Conservation (phyloP, 768 basidiomycete species). For the Aureoboletus auriporus region DNA sequence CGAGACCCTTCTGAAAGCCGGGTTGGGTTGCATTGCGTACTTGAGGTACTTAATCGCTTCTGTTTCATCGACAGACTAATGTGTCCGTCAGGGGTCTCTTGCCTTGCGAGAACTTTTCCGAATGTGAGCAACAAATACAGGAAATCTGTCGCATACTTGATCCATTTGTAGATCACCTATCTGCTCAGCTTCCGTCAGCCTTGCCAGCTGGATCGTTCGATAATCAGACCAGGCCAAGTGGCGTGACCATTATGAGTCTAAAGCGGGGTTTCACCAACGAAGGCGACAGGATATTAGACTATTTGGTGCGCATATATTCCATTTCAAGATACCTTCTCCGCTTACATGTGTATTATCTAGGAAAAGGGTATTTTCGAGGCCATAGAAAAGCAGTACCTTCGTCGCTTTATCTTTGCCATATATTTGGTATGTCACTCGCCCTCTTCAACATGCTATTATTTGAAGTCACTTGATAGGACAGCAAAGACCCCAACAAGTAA, state of each 20-base stretch:
- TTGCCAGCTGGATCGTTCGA: constrained; percentile 36
- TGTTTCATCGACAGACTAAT: constrained; percentile 2
- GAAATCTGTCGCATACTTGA: background rate
- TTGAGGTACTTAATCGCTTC: constrained; percentile 44
- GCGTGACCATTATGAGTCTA: constrained; percentile 71
- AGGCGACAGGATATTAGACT: constrained; percentile 78
- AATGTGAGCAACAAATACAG: constrained; percentile 39
- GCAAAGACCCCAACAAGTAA: constrained; percentile 81
- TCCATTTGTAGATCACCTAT: constrained; percentile 21
- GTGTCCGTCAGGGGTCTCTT: constrained; percentile 55
- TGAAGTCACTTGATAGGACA: constrained; percentile 50
- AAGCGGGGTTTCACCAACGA: constrained; percentile 77
- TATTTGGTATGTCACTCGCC: constrained; percentile 55
- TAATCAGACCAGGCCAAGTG: constrained; percentile 40
- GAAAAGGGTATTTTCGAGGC: constrained; percentile 88
- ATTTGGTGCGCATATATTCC: constrained; percentile 51
- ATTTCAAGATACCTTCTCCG: constrained; percentile 4
- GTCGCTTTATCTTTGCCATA: constrained; percentile 81
- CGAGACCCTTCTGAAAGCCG: constrained; percentile 68
- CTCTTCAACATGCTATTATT: background rate
- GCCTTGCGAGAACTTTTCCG: constrained; percentile 75
- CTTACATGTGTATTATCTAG: constrained; percentile 34
- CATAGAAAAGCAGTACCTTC: constrained; percentile 77
- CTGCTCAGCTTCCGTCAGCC: constrained; percentile 29
- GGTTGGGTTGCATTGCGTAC: constrained; percentile 74